phyloP scores from a whole-genome alignment of 441 rosid species.

The Pelargonium myrrhifolium region DNA sequence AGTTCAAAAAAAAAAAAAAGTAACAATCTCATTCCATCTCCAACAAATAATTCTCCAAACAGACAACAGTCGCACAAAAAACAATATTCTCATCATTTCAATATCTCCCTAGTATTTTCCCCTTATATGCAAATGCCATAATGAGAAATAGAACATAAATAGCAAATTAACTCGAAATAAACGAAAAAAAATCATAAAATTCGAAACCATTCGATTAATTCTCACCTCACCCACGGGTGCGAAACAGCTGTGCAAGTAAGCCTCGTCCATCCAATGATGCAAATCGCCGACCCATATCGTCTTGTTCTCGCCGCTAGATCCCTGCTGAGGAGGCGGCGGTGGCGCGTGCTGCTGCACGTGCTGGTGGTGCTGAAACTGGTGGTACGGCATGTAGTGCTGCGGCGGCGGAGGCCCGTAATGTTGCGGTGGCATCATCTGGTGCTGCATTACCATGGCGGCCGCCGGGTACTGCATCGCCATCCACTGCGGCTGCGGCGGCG shows the following conservation, averaged over 20 bases:
- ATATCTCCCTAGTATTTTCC: too few species aligned
- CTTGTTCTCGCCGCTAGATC: slow-evolving; percentile 56
- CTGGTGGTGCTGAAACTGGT: slow-evolving; percentile 39
- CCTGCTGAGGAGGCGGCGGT: slow-evolving; percentile 33
- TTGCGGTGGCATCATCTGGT: slow-evolving; percentile 58
- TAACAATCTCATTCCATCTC: too few species aligned
- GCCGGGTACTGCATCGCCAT: slow-evolving; percentile 65
- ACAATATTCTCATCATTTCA: too few species aligned
- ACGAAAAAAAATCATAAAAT: too few species aligned
- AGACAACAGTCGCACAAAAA: too few species aligned
- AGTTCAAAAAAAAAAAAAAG: too few species aligned
- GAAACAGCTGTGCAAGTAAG: slow-evolving; percentile 62
- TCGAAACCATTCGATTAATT: neutral
- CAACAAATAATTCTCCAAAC: too few species aligned
- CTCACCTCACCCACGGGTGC: slow-evolving; percentile 69
- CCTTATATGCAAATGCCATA: too few species aligned
- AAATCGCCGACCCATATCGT: slow-evolving; percentile 91
- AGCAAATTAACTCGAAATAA: neutral
- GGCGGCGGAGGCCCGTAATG: slow-evolving; percentile 38
- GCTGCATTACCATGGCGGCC: slow-evolving; percentile 75
- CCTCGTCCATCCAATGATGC: slow-evolving; percentile 96
- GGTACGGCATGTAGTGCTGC: slow-evolving; percentile 50
- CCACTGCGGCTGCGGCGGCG: slow-evolving; percentile 43
- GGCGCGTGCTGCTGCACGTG: slow-evolving; percentile 32
- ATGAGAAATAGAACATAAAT: neutral